Percentiles rank a stretch among this genome's conserved stretches.
phyloP scores from a whole-genome alignment of 2,329 filamentous ascomycete species.

The Metarhizium humberi region DNA sequence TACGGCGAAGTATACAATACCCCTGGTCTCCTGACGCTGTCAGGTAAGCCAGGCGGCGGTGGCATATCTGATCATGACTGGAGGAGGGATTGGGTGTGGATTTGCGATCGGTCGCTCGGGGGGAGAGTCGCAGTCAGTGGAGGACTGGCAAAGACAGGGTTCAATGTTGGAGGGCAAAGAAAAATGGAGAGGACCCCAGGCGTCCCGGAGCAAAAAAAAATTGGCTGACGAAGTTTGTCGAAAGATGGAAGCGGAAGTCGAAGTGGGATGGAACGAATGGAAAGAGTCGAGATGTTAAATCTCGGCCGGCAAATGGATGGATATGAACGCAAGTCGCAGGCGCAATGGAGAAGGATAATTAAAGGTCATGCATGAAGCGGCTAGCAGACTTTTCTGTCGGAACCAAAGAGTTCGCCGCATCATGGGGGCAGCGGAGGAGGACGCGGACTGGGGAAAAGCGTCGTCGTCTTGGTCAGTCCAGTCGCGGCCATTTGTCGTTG shows the following conservation, averaged over 20 bases:
- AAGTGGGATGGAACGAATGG: background rate
- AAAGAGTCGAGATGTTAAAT: background rate
- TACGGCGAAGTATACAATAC: constrained; percentile 7
- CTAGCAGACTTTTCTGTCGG: background rate
- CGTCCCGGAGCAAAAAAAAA: background rate
- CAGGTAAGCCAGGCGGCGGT: constrained; percentile 17
- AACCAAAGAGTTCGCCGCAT: background rate
- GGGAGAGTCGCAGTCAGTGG: background rate
- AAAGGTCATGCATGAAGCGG: background rate
- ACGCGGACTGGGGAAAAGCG: background rate
- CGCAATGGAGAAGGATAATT: background rate
- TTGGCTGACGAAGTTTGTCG: background rate
- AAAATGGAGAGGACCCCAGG: background rate
- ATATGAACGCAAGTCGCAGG: background rate
- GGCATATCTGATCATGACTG: constrained; percentile 21
- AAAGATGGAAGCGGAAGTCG: background rate
- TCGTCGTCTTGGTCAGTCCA: constrained; percentile 1
- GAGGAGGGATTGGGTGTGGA: background rate
- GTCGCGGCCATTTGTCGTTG: background rate
- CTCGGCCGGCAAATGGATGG: background rate
- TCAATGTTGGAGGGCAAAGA: background rate
- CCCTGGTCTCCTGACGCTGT: constrained; percentile 14
- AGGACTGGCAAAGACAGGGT: background rate
- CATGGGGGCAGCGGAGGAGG: background rate
- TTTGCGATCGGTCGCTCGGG: background rate